Conservation (phyloP, 2,329 filamentous ascomycete genomes). For the Clarireedia paspali region DNA sequence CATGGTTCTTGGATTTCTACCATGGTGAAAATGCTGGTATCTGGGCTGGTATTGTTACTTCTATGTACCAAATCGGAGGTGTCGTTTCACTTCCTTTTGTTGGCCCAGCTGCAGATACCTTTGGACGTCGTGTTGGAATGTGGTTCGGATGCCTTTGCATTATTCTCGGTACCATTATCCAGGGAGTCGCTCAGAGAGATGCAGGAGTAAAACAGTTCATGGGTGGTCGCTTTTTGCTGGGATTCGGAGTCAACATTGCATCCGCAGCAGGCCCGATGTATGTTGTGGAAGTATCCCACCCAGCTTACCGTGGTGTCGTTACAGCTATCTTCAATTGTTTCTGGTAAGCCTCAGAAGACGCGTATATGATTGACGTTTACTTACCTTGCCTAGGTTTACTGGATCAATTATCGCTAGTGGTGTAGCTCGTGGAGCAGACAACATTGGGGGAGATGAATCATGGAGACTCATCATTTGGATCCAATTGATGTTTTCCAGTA, state of each 20-base stretch:
- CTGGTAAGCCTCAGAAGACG: not conserved
- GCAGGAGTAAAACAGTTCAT: conserved; percentile 36
- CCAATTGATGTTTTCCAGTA: conserved; percentile 36
- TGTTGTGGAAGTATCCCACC: conserved; percentile 40
- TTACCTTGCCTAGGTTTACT: conserved; percentile 32
- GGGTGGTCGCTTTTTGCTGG: conserved; percentile 53
- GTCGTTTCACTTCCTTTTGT: conserved; percentile 40
- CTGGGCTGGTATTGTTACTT: conserved; percentile 42
- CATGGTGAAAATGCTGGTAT: conserved; percentile 36
- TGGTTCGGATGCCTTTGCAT: conserved; percentile 37
- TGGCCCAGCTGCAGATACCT: conserved; percentile 39
- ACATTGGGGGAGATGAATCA: conserved; percentile 31
- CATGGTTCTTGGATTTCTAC: conserved; percentile 34
- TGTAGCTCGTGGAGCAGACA: conserved; percentile 43
- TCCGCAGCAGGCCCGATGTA: conserved; percentile 40
- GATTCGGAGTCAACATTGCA: conserved; percentile 45
- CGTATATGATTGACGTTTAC: not conserved
- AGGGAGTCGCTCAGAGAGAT: conserved; percentile 32
- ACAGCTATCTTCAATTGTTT: conserved; percentile 15
- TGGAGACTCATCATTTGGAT: conserved; percentile 49
- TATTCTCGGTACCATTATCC: conserved; percentile 39
- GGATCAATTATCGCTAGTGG: conserved; percentile 48
- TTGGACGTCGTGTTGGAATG: conserved; percentile 41
- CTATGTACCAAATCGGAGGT: conserved; percentile 46
- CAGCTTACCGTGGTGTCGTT: conserved; percentile 38